Evolutionary conservation across 805 yeast genomes (phyloP).

Genomic region (Isabelozyma heimii): DNA sequence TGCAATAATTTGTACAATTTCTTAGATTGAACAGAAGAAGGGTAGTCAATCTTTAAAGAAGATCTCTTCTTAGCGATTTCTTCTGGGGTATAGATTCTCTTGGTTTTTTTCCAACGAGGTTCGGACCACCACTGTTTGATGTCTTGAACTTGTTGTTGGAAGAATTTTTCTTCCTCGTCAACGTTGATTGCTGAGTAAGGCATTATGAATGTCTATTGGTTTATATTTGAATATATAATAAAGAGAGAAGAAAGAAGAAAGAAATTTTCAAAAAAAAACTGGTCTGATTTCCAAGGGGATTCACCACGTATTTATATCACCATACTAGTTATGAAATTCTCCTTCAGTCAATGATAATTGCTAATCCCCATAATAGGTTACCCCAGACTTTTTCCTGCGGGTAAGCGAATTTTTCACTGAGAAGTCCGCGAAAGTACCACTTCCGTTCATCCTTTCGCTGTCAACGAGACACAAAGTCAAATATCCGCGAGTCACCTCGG

Average conservation of each 20-base stretch:
- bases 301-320: no score
- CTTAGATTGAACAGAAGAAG: conserved; percentile 77
- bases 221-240: neutral
- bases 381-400: neutral
- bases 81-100: conserved; percentile 83
- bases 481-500: neutral
- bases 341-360: neutral
- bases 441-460: neutral
- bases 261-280: no score
- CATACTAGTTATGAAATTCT: neutral
- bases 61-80: conserved; percentile 91
- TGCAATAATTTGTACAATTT: conserved; percentile 69
- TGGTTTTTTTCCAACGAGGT: conserved; percentile 88
- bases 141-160: conserved; percentile 66
- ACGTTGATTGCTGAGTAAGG: conserved; percentile 59
- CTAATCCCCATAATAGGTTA: neutral
- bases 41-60: conserved; percentile 66
- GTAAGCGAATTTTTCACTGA: neutral
- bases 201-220: conserved; percentile 17
- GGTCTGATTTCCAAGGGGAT: no score
- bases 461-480: neutral
- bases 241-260: neutral
- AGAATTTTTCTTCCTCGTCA: conserved; percentile 60
- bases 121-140: conserved; percentile 89
- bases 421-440: neutral